A percentile compares a stretch with the other conserved stretches of the same genome.
phyloP scores from a whole-genome alignment of 768 basidiomycete species.

The Gymnopilus dilepis region DNA sequence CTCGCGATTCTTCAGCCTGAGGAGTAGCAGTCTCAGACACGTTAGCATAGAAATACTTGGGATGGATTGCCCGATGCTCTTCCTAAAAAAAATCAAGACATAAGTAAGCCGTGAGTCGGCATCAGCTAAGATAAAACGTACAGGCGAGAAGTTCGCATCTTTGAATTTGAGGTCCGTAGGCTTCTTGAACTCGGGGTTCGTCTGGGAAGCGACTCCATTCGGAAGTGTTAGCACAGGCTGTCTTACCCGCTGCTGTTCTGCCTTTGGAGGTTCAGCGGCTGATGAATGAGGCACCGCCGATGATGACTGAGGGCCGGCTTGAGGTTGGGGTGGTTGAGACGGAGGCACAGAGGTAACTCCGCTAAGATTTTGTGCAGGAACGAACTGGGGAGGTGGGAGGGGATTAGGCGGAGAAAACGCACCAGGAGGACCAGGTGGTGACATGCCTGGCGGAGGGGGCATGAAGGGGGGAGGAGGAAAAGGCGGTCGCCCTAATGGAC shows the following conservation, averaged over 20 bases:
- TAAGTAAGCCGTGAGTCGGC: neutral
- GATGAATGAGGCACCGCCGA: conserved; percentile 12
- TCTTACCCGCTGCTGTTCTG: conserved; percentile 20
- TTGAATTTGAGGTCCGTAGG: conserved; percentile 72
- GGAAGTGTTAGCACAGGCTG: conserved; percentile 51
- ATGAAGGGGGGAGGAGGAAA: conserved; percentile 23
- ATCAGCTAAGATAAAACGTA: conserved; percentile 36
- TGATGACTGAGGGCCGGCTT: neutral
- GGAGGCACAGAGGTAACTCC: conserved; percentile 4
- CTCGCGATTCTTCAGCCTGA: conserved; percentile 64
- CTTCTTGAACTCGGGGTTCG: conserved; percentile 78
- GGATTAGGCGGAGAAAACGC: conserved; percentile 23
- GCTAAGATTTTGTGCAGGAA: conserved; percentile 24
- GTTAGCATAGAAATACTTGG: conserved; percentile 64
- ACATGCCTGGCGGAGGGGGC: conserved; percentile 15
- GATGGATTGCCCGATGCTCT: conserved; percentile 71
- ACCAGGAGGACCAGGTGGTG: conserved; percentile 5
- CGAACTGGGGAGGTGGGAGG: conserved; percentile 28
- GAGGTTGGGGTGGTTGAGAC: conserved; percentile 13
- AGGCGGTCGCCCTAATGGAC: conserved; percentile 16
- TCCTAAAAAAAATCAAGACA: conserved; percentile 51
- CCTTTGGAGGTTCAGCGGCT: conserved; percentile 13
- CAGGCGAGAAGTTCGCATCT: conserved; percentile 82
- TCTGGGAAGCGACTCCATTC: conserved; percentile 62
- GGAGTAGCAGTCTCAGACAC: conserved; percentile 37